Evolutionary conservation across 257 asterid species (phyloP), one percentile per base, ranked within the genome.

Genomic region (Solanum phureja): DNA sequence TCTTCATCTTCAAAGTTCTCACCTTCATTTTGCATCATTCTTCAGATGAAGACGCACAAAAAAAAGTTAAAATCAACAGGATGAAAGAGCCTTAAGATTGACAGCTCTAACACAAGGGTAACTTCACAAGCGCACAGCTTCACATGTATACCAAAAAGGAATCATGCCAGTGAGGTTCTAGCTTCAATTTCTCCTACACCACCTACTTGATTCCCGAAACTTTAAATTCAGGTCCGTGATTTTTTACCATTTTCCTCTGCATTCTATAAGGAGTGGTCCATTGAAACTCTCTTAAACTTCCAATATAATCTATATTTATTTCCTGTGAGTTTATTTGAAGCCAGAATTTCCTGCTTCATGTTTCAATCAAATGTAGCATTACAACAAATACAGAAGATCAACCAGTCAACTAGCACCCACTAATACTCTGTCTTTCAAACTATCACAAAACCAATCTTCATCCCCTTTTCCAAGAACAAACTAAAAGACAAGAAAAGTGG

Each of bases 1-100:
- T 89, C 94, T 34, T 94, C 98, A 73, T 93, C 95, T 76, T 90
- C 96, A 75, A 86, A 62, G 83, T 89, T 87, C 74, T 83, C 89
- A 29, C 85, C 83, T 86, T 89, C 94, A 35, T 92, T 91, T 56
- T 82, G 91, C 86, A 71, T 87, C 88, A 88, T 62, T 82, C 93
- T 93, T 69, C 83, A 33, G 49, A 64, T 42, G 88, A 76, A 60
- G 11, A 83, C 52, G 84, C 42, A 86, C 42, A 75, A 23, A 9
- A 42, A 42, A 29, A 8, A 29, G 23, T 31, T 16, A n/a, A 49
- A 49, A 49, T 18, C 86, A 10, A 31, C 29, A 29, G 44, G 85
- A 31, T 27, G 34, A 34, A 85, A 74, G 21, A 21, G 86, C 71
- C 49, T 23, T n/a, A 44, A 60, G 37, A 64, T 62, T 66, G 18